Base-by-base conservation (phyloP, 208 protist genomes). In the Crithidia fasciculata region DNA sequence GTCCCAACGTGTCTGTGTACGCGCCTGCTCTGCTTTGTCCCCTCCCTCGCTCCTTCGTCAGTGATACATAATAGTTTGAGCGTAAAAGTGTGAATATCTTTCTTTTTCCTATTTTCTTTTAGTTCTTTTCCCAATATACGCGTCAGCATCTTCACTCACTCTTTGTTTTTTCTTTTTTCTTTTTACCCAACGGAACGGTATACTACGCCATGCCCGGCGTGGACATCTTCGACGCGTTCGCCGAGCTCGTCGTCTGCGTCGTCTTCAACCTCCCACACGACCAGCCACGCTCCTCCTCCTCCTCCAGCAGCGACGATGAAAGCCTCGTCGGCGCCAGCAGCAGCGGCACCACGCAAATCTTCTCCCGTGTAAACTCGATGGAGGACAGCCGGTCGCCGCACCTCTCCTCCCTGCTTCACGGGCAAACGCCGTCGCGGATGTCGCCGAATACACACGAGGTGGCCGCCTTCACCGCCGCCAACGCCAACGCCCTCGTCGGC, bases 241-340 rank as follows among this genome's bases (percentile, higher is more conserved):
- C 88, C 8, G 88, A 93, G 63, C 76, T 86, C 41, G 84, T 87
- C 8, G 88, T 93, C 47, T 80, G 83, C 13, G 76, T 93, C 15
- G 70, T 93, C 36, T 91, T 93, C 78, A 79, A 82, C 56, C 59
- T 91, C 4, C 71, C 83, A 5, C 86, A 58, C 47, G 52, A 82
- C 16, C 64, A 69, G 28, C 40, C 36, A 12, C 18, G 44, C n/a
- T 16, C 47, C 49, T 43, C 52, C 28, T 43, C 52, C 28, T 16
- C 40, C 43, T 12, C 15, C 41, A 65, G 66, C 69, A 71, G 63
- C 50, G 43, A 37, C 61, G 41, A 36, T 5, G 74, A 66, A 41
- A 60, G 16, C 19, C 50, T 39, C 12, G 69, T 68, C 50, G 54
- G 49, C 8, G 47, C 56, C 13, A 74, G 61, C 62, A 75, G 64